Conservation (phyloP, 1,139 yeast species). For the Scheffersomyces cryptocercus region DNA sequence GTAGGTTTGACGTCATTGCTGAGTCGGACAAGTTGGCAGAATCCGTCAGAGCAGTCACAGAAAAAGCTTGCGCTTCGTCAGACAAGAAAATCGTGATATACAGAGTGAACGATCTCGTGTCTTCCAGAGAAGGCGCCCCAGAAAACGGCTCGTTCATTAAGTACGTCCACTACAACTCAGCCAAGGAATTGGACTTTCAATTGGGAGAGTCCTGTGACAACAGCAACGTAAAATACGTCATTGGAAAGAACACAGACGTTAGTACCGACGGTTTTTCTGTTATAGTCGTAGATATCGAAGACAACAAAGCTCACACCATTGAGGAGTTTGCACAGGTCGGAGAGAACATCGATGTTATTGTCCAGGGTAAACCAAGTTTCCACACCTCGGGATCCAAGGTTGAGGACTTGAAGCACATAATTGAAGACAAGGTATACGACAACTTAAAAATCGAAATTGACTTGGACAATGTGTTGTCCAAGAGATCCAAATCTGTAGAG, state of each 20-base stretch:
- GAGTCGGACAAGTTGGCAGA: constrained; percentile 17
- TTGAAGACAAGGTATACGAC: constrained; percentile 21
- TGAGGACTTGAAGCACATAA: constrained; percentile 20
- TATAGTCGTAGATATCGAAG: constrained; percentile 27
- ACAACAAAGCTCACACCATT: constrained; percentile 14
- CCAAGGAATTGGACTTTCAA: constrained; percentile 23
- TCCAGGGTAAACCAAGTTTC: constrained; percentile 36
- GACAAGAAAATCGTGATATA: constrained; percentile 20
- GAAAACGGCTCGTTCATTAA: constrained; percentile 19
- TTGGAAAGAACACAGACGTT: neutral
- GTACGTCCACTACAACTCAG: constrained; percentile 32
- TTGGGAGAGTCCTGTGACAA: constrained; percentile 16
- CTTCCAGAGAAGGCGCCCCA: constrained; percentile 1
- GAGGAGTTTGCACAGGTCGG: constrained; percentile 17
- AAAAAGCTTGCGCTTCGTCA: constrained; percentile 16
- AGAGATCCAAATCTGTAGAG: constrained; percentile 8
- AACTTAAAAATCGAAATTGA: constrained; percentile 21
- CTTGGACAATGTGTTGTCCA: constrained; percentile 10
- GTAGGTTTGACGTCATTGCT: constrained; percentile 13
- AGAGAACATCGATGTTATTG: constrained; percentile 17
- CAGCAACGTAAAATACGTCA: constrained; percentile 8
- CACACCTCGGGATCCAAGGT: constrained; percentile 17
- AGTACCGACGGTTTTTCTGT: constrained; percentile 13
- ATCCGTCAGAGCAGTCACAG: constrained; percentile 16
- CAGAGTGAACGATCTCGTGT: constrained; percentile 22